A percentile compares a stretch with the other conserved stretches of the same genome.
Evolutionary conservation across 2,329 filamentous ascomycete genomes (phyloP).

Genomic region (Dothistroma pini): DNA sequence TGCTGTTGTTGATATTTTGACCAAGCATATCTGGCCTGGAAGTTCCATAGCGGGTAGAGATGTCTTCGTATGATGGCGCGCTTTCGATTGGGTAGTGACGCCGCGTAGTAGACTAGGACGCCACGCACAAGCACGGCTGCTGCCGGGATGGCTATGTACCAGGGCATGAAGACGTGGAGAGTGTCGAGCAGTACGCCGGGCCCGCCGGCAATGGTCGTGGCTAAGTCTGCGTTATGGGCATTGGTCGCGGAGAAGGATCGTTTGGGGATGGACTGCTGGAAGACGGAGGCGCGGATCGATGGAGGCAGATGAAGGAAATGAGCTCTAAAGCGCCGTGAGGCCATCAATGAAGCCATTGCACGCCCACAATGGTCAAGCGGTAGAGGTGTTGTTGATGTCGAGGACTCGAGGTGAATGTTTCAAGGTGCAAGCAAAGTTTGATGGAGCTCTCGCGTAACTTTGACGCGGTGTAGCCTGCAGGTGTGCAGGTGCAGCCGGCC

Average conservation of each 20-base stretch:
- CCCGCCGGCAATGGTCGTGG: slow-evolving; percentile 8
- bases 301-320: slow-evolving; percentile 24
- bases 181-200: slow-evolving; percentile 25
- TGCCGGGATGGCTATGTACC: slow-evolving; percentile 31
- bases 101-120: slow-evolving; percentile 27
- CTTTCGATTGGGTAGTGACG: slow-evolving; percentile 19
- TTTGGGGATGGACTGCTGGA: slow-evolving; percentile 12
- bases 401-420: slow-evolving; percentile 1
- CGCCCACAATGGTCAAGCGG: neutral
- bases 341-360: slow-evolving; percentile 16
- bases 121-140: slow-evolving; percentile 31
- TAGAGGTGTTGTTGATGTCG: neutral
- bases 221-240: slow-evolving; percentile 11
- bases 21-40: neutral
- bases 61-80: slow-evolving; percentile 17
- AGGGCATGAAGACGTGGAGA: slow-evolving; percentile 30
- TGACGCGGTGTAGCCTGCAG: neutral
- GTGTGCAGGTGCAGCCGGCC: no score
- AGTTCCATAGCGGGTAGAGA: slow-evolving; percentile 20
- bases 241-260: slow-evolving; percentile 28
- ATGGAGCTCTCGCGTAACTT: neutral
- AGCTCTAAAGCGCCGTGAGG: neutral
- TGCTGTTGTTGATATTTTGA: neutral
- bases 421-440: neutral
- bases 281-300: slow-evolving; percentile 17